Conservation (phyloP, 805 yeast species). For the Cyberlindnera maclurae region DNA sequence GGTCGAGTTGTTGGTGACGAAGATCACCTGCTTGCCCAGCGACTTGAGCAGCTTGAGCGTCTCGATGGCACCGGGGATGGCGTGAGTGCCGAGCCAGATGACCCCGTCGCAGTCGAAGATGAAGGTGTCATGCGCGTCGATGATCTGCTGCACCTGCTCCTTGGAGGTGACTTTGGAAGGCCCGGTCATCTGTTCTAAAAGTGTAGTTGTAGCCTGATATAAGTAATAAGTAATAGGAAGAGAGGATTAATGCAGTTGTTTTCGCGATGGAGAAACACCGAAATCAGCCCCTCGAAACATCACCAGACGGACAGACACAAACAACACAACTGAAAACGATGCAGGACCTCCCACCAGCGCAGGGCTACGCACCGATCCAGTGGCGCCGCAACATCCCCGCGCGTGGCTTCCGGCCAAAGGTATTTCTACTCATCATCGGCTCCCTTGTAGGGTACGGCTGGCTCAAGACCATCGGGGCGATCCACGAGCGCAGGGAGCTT, state of each 20-base stretch:
- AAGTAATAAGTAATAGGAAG: too few species aligned
- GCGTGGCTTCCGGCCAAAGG: conserved; percentile 74
- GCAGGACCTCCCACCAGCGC: conserved; percentile 83
- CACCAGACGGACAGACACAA: background rate
- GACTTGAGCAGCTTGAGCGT: conserved; percentile 53
- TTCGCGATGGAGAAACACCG: too few species aligned
- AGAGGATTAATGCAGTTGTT: too few species aligned
- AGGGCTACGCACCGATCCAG: conserved; percentile 81
- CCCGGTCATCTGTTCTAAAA: conserved; percentile 4
- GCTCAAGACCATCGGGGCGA: conserved; percentile 57
- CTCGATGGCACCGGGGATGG: conserved; percentile 73
- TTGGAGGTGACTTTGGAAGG: conserved; percentile 41
- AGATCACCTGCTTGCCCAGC: conserved; percentile 61
- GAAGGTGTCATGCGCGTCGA: conserved; percentile 72
- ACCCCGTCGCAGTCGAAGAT: conserved; percentile 98
- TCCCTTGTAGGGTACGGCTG: conserved; percentile 68
- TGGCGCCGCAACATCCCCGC: conserved; percentile 86
- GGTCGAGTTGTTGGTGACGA: conserved; percentile 94
- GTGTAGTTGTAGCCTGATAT: background rate
- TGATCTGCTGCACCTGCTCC: conserved; percentile 43
- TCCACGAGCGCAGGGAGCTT: conserved; percentile 69
- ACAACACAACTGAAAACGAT: background rate
- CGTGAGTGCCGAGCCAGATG: conserved; percentile 81
- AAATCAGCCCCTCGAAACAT: too few species aligned
- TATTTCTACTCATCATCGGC: conserved; percentile 59